phyloP scores from a whole-genome alignment of 1,284 basidiomycete genomes.

The Earliella scabrosa region DNA sequence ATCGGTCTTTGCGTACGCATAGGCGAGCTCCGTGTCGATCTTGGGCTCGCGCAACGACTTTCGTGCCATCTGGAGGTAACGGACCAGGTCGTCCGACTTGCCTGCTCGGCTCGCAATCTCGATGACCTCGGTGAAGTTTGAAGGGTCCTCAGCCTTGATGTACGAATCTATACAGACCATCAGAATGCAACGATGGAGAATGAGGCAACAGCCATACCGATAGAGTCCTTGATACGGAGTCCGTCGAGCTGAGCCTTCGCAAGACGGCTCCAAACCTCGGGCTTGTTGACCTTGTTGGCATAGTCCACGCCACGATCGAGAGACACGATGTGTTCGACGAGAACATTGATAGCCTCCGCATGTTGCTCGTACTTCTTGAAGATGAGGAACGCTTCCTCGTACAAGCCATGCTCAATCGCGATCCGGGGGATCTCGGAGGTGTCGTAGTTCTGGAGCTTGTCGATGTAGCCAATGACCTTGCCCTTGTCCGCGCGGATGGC shows the following conservation, averaged over 20 bases:
- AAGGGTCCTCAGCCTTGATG: slow-evolving; percentile 97
- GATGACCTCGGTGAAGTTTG: slow-evolving; percentile 95
- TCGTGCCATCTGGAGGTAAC: slow-evolving; percentile 99
- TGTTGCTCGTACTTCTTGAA: slow-evolving; percentile 96
- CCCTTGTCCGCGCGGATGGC: slow-evolving; percentile 98
- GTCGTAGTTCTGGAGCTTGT: slow-evolving; percentile 96
- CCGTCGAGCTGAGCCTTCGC: slow-evolving; percentile 99
- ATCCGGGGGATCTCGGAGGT: slow-evolving; percentile 95
- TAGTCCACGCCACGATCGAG: slow-evolving; percentile 97
- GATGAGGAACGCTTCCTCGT: slow-evolving; percentile 96
- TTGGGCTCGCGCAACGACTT: slow-evolving; percentile 96
- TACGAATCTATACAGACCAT: slow-evolving; percentile 77
- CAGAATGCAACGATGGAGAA: neutral
- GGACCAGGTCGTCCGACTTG: slow-evolving; percentile 98
- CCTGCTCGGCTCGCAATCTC: slow-evolving; percentile 96
- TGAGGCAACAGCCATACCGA: slow-evolving; percentile 59
- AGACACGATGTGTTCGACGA: slow-evolving; percentile 98
- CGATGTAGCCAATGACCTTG: slow-evolving; percentile 98
- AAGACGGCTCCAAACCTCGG: slow-evolving; percentile 96
- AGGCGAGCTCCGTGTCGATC: slow-evolving; percentile 97
- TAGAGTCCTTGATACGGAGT: slow-evolving; percentile 97
- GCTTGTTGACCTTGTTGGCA: slow-evolving; percentile 95
- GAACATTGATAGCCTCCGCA: slow-evolving; percentile 94
- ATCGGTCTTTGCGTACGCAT: slow-evolving; percentile 97
- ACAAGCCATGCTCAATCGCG: slow-evolving; percentile 94